These are phyloP conservation scores for Fusarium hainanense DNA, from an alignment of 2,329 filamentous ascomycete species.

Conservation along the genomic window DNA sequence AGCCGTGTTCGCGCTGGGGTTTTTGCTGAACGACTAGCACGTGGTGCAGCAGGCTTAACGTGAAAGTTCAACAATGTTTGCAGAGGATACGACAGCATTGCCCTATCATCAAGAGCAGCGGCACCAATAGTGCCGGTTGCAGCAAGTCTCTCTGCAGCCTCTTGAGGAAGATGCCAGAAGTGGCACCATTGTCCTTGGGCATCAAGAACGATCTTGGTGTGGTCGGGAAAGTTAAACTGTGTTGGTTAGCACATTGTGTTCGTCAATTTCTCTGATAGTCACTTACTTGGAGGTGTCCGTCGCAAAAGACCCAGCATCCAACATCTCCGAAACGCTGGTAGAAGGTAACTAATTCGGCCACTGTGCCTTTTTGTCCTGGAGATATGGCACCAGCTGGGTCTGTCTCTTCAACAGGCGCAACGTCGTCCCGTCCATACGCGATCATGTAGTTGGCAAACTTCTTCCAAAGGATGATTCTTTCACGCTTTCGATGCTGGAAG, in stretches of 20 bases:
- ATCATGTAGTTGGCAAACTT: constrained; percentile 82
- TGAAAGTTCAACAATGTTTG: constrained; percentile 79
- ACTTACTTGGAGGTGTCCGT: constrained; percentile 79
- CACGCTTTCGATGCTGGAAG: constrained; percentile 73
- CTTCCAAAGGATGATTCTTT: constrained; percentile 75
- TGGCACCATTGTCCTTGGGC: constrained; percentile 79
- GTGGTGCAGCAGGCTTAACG: constrained; percentile 56
- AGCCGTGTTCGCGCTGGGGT: constrained; percentile 64
- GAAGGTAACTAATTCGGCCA: constrained; percentile 75
- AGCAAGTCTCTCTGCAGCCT: constrained; percentile 74
- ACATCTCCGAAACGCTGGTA: constrained; percentile 86
- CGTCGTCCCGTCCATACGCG: constrained; percentile 77
- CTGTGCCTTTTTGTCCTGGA: constrained; percentile 52
- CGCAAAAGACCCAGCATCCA: constrained; percentile 83
- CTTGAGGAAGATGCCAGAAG: constrained; percentile 80
- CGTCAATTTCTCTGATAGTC: background rate
- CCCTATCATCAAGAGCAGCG: constrained; percentile 75
- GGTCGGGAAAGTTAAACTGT: constrained; percentile 89
- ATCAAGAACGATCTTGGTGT: constrained; percentile 85
- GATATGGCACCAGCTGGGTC: constrained; percentile 54
- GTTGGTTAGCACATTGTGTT: constrained; percentile 37
- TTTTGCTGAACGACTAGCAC: constrained; percentile 58
- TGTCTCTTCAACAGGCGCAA: constrained; percentile 60
- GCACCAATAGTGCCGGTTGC: constrained; percentile 74
- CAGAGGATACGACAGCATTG: constrained; percentile 76